These are phyloP conservation scores for Mallotus repandus DNA, from an alignment of 441 rosid species.

Conservation along the genomic window DNA sequence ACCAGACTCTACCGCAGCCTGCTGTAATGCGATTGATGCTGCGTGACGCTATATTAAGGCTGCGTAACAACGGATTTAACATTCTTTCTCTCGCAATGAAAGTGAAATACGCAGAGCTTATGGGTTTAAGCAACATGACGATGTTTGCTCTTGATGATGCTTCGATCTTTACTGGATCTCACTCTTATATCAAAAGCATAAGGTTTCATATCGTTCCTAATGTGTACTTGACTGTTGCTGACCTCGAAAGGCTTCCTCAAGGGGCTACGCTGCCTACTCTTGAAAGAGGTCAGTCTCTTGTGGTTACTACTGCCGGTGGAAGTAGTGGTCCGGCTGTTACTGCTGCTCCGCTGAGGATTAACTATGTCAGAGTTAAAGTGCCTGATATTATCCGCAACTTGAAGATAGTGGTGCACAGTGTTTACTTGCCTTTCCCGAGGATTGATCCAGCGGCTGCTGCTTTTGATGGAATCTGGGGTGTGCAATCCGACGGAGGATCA, in stretches of 20 bases:
- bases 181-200: slow-evolving; percentile 39
- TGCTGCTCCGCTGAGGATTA: slow-evolving; percentile 40
- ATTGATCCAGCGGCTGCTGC: slow-evolving; percentile 34
- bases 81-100: slow-evolving; percentile 54
- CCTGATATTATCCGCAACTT: slow-evolving; percentile 52
- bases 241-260: slow-evolving; percentile 47
- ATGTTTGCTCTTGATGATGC: slow-evolving; percentile 57
- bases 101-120: slow-evolving; percentile 48
- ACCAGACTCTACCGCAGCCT: slow-evolving; percentile 31
- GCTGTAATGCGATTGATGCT: slow-evolving; percentile 56
- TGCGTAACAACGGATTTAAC: slow-evolving; percentile 56
- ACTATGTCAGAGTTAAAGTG: slow-evolving; percentile 50
- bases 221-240: slow-evolving; percentile 33
- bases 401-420: slow-evolving; percentile 52
- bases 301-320: slow-evolving; percentile 43
- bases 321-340: not conserved
- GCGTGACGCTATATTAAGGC: slow-evolving; percentile 56
- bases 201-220: slow-evolving; percentile 62
- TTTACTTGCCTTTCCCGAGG: slow-evolving; percentile 60
- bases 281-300: slow-evolving; percentile 45
- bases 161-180: slow-evolving; percentile 55
- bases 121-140: slow-evolving; percentile 46
- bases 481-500: slow-evolving; percentile 6
- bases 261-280: slow-evolving; percentile 49
- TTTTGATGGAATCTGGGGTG: slow-evolving; percentile 17